Evolutionary conservation across 495 filamentous ascomycete genomes (phyloP).

Genomic region (Pyronema omphalodes): DNA sequence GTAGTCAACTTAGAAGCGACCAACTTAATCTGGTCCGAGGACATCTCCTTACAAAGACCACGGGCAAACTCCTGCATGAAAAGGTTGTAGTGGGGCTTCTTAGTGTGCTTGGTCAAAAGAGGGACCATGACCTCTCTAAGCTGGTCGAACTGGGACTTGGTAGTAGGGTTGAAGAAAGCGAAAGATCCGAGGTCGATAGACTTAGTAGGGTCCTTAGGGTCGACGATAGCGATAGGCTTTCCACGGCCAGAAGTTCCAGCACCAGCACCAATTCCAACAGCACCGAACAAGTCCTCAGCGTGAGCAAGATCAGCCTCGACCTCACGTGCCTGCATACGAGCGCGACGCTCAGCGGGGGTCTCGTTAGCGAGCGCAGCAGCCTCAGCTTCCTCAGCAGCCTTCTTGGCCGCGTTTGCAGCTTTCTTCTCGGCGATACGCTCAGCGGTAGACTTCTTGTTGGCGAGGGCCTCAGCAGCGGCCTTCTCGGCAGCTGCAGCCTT

Average conservation of each 20-base stretch:
- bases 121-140: constrained; percentile 59
- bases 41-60: constrained; percentile 69
- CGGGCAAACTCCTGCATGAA: constrained; percentile 86
- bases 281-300: constrained; percentile 78
- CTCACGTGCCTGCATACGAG: constrained; percentile 45
- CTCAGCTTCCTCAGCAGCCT: constrained; percentile 35
- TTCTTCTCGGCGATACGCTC: constrained; percentile 69
- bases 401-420: constrained; percentile 30
- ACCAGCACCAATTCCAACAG: constrained; percentile 45
- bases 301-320: constrained; percentile 68
- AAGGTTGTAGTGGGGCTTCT: constrained; percentile 75
- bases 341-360: constrained; percentile 50
- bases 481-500: constrained; percentile 70
- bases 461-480: constrained; percentile 81
- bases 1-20: constrained; percentile 66
- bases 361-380: constrained; percentile 46
- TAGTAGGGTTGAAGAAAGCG: constrained; percentile 71
- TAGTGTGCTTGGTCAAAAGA: constrained; percentile 49
- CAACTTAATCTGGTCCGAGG: constrained; percentile 88
- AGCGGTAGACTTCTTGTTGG: constrained; percentile 75
- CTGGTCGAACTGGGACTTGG: constrained; percentile 62
- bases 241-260: constrained; percentile 35
- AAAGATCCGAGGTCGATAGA: constrained; percentile 63
- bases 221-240: constrained; percentile 46
- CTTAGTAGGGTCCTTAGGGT: constrained; percentile 51